phyloP scores from a whole-genome alignment of 2,329 filamentous ascomycete genomes.

The Aspergillus pseudotamarii region DNA sequence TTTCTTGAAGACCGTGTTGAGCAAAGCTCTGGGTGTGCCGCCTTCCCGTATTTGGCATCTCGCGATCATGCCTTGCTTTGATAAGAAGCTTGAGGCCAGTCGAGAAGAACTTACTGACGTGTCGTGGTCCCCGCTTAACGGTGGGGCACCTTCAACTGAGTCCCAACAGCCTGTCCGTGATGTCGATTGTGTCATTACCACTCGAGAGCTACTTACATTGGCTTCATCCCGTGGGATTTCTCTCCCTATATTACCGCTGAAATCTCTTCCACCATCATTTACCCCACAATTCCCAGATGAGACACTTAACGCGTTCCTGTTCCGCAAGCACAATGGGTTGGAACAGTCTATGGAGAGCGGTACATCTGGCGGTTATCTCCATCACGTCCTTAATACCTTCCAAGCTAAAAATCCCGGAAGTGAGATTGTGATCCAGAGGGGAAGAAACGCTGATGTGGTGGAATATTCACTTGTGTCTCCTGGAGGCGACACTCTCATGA shows the following conservation, averaged over 20 bases:
- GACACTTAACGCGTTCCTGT: conserved; percentile 72
- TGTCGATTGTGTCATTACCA: conserved; percentile 97
- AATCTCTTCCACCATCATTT: conserved; percentile 51
- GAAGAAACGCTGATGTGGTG: conserved; percentile 87
- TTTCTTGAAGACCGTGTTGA: conserved; percentile 82
- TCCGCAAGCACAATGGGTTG: conserved; percentile 53
- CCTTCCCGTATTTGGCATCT: conserved; percentile 89
- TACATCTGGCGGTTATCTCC: conserved; percentile 84
- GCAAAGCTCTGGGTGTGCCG: conserved; percentile 69
- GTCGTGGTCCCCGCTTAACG: conserved; percentile 60
- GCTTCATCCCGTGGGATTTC: conserved; percentile 77
- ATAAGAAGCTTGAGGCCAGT: conserved; percentile 97
- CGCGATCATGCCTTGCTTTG: conserved; percentile 97
- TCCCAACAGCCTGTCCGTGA: conserved; percentile 65
- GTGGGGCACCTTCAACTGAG: conserved; percentile 35
- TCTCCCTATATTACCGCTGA: conserved; percentile 71
- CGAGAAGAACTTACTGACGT: conserved; percentile 85
- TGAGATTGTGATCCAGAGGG: conserved; percentile 69
- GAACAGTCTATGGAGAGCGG: conserved; percentile 62
- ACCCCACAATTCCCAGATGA: conserved; percentile 71
- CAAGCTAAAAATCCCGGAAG: conserved; percentile 72
- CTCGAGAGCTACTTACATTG: conserved; percentile 88
- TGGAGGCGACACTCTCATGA: conserved; percentile 65
- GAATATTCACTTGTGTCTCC: conserved; percentile 73
- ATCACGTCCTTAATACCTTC: conserved; percentile 78